phyloP scores from a whole-genome alignment of 2,329 filamentous ascomycete species.

The Penicillium oxalicum region DNA sequence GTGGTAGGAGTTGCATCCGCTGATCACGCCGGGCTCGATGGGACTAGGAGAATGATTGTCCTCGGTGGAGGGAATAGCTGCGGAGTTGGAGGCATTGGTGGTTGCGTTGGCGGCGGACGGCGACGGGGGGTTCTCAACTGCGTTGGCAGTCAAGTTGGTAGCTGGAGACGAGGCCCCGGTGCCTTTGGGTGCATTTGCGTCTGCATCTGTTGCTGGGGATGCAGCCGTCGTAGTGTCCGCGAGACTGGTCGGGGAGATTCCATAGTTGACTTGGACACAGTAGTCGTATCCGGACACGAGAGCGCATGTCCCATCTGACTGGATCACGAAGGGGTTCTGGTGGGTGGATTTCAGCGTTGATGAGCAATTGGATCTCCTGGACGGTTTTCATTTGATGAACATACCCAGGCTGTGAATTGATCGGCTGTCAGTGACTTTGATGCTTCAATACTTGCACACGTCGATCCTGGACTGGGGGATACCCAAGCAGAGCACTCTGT shows the following conservation, averaged over 20 bases:
- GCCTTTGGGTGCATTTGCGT: too few relatives aligned
- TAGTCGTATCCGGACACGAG: background rate
- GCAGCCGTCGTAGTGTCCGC: background rate
- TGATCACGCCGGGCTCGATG: background rate
- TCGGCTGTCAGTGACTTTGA: background rate
- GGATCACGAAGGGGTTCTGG: background rate
- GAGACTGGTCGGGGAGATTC: background rate
- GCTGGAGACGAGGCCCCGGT: too few relatives aligned
- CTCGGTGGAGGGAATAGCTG: too few relatives aligned
- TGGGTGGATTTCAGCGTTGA: background rate
- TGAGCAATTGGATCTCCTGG: background rate
- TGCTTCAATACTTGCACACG: background rate
- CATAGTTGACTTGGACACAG: background rate
- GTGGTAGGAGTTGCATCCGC: background rate
- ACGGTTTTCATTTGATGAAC: background rate
- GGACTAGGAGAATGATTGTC: background rate
- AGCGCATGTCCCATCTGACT: background rate
- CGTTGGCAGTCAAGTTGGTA: too few relatives aligned
- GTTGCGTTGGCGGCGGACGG: too few relatives aligned
- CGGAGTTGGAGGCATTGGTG: background rate
- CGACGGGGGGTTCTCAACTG: too few relatives aligned
- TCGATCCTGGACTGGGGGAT: background rate
- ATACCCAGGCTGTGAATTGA: background rate
- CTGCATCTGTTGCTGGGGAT: background rate
- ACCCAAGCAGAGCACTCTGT: background rate